Base-by-base conservation (phyloP, 192 early-diverging fungal species). In the Mortierella alpina region DNA sequence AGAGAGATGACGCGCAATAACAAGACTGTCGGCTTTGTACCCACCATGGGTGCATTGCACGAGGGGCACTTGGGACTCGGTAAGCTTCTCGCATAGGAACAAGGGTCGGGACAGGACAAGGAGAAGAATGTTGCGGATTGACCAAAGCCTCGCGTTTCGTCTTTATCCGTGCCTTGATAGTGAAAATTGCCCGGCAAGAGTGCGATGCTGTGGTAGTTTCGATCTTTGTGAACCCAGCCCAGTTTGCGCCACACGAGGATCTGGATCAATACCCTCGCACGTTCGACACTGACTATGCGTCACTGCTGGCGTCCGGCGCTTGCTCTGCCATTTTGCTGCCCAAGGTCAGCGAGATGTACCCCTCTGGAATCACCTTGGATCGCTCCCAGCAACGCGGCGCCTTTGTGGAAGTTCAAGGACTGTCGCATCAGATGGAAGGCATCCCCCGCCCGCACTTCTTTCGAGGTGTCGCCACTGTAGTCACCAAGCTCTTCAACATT, bases 151-250 rank as follows among this genome's bases (percentile, higher is more conserved):
- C 57, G 50, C 69, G 42, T 54, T 39, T 58, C 40, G 48, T 44
- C 17, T 47, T 47, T 8, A 39, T 23, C 71, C 4, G 20, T 44
- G 53, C 49, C 8, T 56, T 56, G 17, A 41, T 57, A 86, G 92
- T 91, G 3, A 70, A 74, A 20, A 63, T 65, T 10, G 96, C 93
- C 0, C 83, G 86, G 17, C 18, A 83, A 53, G 61, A 86, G 18
- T 94, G 92, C 79, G 90, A 94, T 56, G 58, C 82, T 31, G 93
- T 96, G 2, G 91, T 94, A 0, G 85, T 95, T 20, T 92, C 91
- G 64, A 96, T 99, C 66, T 99, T 98, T 85, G 98, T 99, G 45
- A 99, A 99, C 75, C 98, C 98, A n/a, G 94, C 98, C 7, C 98
- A 99, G 74, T 99, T 99, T 74, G 96, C 96, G 7, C 98, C 97